phyloP scores from a whole-genome alignment of 139 green algal genomes.

The Eudorina sp. region DNA sequence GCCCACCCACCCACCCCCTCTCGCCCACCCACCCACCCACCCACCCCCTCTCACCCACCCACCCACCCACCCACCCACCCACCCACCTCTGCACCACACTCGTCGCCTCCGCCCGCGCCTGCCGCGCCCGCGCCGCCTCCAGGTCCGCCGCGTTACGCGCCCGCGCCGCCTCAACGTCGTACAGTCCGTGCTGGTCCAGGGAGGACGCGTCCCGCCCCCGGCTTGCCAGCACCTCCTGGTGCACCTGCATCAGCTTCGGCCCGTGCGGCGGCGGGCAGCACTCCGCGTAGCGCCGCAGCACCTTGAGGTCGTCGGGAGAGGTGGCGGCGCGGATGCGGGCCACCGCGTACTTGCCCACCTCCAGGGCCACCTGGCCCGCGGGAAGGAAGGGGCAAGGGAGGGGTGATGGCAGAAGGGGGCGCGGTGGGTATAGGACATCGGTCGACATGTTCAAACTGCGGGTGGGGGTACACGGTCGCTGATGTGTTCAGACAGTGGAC shows the following conservation, averaged over 20 bases:
- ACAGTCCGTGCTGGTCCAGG: background rate
- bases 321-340: background rate
- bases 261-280: constrained; percentile 23
- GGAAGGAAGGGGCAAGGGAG: background rate
- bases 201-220: constrained; percentile 22
- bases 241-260: background rate
- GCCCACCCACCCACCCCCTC: too few relatives aligned
- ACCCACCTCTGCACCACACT: background rate
- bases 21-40: too few relatives aligned
- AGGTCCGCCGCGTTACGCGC: background rate
- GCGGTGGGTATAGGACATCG: too few relatives aligned
- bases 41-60: too few relatives aligned
- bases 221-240: background rate
- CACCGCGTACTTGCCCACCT: constrained; percentile 11
- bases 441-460: too few relatives aligned
- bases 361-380: constrained; percentile 27
- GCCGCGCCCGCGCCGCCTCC: background rate
- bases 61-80: too few relatives aligned
- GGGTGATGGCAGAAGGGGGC: background rate
- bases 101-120: background rate
- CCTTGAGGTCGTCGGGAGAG: constrained; percentile 25
- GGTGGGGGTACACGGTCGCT: too few relatives aligned
- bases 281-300: constrained; percentile 23
- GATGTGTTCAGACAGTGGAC: too few relatives aligned
- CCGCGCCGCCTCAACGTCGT: background rate